Percentiles rank a stretch among this genome's conserved stretches.
These are phyloP conservation scores for Xerocomellus intermedius DNA, from an alignment of 768 basidiomycete genomes.

Conservation along the genomic window DNA sequence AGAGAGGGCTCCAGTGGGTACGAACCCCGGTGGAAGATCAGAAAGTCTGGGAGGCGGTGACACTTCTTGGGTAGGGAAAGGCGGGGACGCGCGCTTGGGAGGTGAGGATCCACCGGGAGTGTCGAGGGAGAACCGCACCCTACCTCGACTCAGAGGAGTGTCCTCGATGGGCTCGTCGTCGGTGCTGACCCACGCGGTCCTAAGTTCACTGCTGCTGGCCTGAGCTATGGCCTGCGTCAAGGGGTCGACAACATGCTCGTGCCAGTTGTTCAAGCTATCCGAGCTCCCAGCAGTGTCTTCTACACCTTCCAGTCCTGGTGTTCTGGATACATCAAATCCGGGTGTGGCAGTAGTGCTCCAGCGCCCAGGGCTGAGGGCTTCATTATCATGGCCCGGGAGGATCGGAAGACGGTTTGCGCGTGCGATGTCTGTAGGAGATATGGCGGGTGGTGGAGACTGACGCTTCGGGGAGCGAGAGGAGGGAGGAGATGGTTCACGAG, in stretches of 20 bases:
- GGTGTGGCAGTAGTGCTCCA: conserved; percentile 83
- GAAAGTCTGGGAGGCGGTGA: conserved; percentile 19
- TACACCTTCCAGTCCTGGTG: conserved; percentile 20
- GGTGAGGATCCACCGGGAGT: conserved; percentile 17
- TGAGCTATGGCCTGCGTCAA: conserved; percentile 23
- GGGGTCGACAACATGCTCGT: conserved; percentile 31
- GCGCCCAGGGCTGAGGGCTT: conserved; percentile 47
- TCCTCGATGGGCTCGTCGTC: conserved; percentile 31
- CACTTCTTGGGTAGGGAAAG: conserved; percentile 3
- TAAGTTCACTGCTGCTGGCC: conserved; percentile 19
- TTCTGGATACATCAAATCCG: conserved; percentile 40
- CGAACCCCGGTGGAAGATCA: conserved; percentile 29
- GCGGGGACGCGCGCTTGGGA: conserved; percentile 13
- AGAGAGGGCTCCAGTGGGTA: conserved; percentile 24
- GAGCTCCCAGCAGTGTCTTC: conserved; percentile 15
- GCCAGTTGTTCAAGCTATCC: conserved; percentile 26
- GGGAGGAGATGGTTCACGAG: conserved; percentile 28
- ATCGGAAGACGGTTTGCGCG: conserved; percentile 30
- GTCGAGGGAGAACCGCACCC: conserved; percentile 17
- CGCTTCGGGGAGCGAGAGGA: conserved; percentile 31
- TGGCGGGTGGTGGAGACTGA: conserved; percentile 31
- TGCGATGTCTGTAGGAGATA: conserved; percentile 29
- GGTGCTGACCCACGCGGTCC: conserved; percentile 40
- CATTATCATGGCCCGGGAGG: conserved; percentile 24
- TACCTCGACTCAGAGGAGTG: conserved; percentile 9